These are phyloP conservation scores for Paramecium pentaurelia DNA, from an alignment of 73 alveolate species.

Conservation along the genomic window DNA sequence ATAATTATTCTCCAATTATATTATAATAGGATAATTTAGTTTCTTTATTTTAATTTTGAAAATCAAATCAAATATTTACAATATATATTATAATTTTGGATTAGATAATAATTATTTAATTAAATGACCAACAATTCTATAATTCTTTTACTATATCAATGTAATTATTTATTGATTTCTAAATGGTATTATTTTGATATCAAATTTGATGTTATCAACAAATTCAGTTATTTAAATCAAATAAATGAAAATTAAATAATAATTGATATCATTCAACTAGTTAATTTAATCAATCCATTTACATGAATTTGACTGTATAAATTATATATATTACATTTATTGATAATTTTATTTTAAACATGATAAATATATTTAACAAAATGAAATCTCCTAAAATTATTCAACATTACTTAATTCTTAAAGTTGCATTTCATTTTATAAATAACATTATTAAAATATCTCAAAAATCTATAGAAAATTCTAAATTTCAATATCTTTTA, in stretches of 20 bases:
- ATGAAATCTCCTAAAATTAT: background rate
- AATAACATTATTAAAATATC: background rate
- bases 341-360: background rate
- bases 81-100: background rate
- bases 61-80: background rate
- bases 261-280: background rate
- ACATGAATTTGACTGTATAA: background rate
- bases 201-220: background rate
- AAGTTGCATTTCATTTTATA: background rate
- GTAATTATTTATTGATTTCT: background rate
- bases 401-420: background rate
- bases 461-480: background rate
- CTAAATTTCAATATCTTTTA: background rate
- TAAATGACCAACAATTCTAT: background rate
- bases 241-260: background rate
- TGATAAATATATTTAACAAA: background rate
- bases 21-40: background rate
- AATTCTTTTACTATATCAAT: background rate
- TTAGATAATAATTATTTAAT: background rate
- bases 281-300: background rate
- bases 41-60: background rate
- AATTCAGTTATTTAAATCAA: background rate
- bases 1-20: background rate
- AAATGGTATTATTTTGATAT: background rate
- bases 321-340: background rate